Base-by-base conservation (phyloP, 2,329 filamentous ascomycete species). In the Dactylella cylindrospora region DNA sequence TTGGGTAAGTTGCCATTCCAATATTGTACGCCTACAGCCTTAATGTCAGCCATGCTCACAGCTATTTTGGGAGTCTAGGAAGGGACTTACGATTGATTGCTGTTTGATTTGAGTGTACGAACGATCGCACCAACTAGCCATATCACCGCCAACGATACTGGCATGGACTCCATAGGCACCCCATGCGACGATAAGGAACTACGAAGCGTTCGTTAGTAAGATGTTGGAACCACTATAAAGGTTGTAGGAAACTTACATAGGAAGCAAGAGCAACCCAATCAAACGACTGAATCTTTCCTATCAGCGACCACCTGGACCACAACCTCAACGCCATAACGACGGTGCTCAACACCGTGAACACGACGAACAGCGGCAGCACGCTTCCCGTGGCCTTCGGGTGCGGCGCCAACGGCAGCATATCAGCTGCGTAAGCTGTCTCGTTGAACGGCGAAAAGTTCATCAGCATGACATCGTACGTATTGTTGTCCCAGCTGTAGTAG, bases 121-220 rank as follows among this genome's bases (percentile, higher is more conserved):
- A 15, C 50, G 50, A n/a, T 54, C 50, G 22, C 50, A 54, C 50
- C 50, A 54, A 10, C 50, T 54, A 6, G 50, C 50, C 50, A 54
- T 54, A 33, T 54, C 33, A 20, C 50, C 50, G 2, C 50, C 50
- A 10, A 54, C 50, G 12, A 54, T 23, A n/a, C 40, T 54, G 10
- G 50, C 40, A 23, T 54, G 50, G n/a, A 54, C 50, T 9, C 50
- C 50, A 15, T 54, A 54, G n/a, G 50, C 50, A 20, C 50, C 50
- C 50, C 50, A 54, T 46, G 50, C 40, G 5, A 54, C 41, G 17
- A 54, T 54, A 12, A 54, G 25, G 33, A 54, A 40, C 50, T 54
- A 23, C 17, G 3, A 8, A 28, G 9, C 9, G 6, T 26, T 39
- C 28, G 12, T 39, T n/a, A 1, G 22, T 7, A 20, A 28, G 15